Percentiles rank a stretch among this genome's conserved stretches.
phyloP scores from a whole-genome alignment of 2,329 filamentous ascomycete species.

The Knoxdaviesia proteae region DNA sequence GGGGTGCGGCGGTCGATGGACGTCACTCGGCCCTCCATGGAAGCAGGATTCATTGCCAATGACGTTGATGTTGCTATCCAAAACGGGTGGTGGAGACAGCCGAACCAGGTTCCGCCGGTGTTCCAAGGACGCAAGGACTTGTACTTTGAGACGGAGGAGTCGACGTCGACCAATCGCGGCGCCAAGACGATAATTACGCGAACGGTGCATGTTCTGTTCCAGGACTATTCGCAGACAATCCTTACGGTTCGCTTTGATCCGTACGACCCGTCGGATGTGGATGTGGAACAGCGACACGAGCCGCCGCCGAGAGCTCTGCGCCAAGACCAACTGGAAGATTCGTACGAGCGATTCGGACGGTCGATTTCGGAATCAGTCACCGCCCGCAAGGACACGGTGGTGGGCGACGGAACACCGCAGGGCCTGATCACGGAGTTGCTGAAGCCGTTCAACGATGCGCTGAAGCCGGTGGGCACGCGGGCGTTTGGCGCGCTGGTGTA shows the following conservation, averaged over 20 bases:
- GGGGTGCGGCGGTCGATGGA: slow-evolving; percentile 46
- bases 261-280: slow-evolving; percentile 48
- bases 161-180: slow-evolving; percentile 44
- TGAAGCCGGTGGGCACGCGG: slow-evolving; percentile 69
- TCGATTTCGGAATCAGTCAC: slow-evolving; percentile 50
- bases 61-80: slow-evolving; percentile 61
- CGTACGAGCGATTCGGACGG: slow-evolving; percentile 64
- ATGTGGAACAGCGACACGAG: slow-evolving; percentile 72
- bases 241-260: slow-evolving; percentile 64
- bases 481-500: slow-evolving; percentile 87
- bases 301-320: slow-evolving; percentile 60
- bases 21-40: slow-evolving; percentile 48
- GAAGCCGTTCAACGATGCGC: slow-evolving; percentile 47
- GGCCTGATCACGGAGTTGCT: slow-evolving; percentile 64
- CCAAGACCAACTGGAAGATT: slow-evolving; percentile 82
- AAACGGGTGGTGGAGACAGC: slow-evolving; percentile 73
- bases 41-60: slow-evolving; percentile 68
- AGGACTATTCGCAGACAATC: slow-evolving; percentile 90
- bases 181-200: slow-evolving; percentile 55
- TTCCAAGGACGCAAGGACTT: slow-evolving; percentile 72
- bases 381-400: slow-evolving; percentile 54
- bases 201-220: slow-evolving; percentile 71
- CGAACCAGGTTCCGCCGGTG: slow-evolving; percentile 57
- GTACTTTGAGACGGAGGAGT: slow-evolving; percentile 63
- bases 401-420: slow-evolving; percentile 68